Conservation (phyloP, 2,329 filamentous ascomycete species). For the Macrophomina pseudophaseolina region DNA sequence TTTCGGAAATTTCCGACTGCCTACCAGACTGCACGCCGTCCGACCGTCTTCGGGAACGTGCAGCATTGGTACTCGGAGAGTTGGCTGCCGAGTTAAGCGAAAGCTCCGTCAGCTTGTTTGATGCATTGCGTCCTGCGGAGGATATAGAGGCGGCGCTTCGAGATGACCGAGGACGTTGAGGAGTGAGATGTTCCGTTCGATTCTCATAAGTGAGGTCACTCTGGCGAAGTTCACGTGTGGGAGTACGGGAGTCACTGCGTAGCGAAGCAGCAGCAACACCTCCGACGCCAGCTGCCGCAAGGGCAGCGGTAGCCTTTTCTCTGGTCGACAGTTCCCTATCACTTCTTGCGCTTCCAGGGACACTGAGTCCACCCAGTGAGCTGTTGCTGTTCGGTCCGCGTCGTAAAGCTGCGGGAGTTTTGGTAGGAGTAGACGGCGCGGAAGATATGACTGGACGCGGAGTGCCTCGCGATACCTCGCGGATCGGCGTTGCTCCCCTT, state of each 20-base stretch:
- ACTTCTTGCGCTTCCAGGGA: slow-evolving; percentile 42
- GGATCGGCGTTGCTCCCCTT: slow-evolving; percentile 62
- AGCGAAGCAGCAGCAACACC: slow-evolving; percentile 52
- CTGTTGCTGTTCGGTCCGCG: slow-evolving; percentile 55
- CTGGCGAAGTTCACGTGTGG: slow-evolving; percentile 51
- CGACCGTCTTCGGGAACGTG: slow-evolving; percentile 58
- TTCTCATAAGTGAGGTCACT: slow-evolving; percentile 4
- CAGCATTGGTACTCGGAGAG: slow-evolving; percentile 62
- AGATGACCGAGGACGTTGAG: slow-evolving; percentile 56
- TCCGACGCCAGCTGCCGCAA: slow-evolving; percentile 46
- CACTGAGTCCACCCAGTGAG: slow-evolving; percentile 56
- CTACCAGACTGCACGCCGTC: slow-evolving; percentile 58
- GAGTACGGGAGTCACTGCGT: slow-evolving; percentile 59
- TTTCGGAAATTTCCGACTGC: slow-evolving; percentile 32
- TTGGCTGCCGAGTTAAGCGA: slow-evolving; percentile 67
- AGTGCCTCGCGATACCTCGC: slow-evolving; percentile 67
- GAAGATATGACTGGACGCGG: slow-evolving; percentile 61
- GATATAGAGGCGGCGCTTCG: slow-evolving; percentile 57
- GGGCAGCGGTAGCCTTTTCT: slow-evolving; percentile 35
- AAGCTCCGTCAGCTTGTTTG: slow-evolving; percentile 56
- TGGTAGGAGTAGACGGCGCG: slow-evolving; percentile 65
- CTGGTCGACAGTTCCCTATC: slow-evolving; percentile 52
- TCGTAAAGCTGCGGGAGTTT: slow-evolving; percentile 23
- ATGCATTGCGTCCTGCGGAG: slow-evolving; percentile 64
- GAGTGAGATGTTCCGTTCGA: slow-evolving; percentile 28